Evolutionary conservation across 768 basidiomycete genomes (phyloP), one percentile per base, ranked within the genome.

Genomic region (Russula vinacea): DNA sequence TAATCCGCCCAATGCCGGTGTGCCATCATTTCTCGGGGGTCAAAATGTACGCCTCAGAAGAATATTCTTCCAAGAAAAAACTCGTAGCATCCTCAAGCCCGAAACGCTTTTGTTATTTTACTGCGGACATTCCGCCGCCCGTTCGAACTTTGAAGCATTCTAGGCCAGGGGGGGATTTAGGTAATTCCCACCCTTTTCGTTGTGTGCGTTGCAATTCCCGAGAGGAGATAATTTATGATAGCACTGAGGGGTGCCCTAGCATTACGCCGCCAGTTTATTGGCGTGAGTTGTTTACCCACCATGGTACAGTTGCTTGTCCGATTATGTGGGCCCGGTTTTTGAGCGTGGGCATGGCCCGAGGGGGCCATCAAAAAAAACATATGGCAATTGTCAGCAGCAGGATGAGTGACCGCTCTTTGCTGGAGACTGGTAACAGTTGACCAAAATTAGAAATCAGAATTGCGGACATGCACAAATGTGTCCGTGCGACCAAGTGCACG

Each of bases 221-320:
- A 56, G 64, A 60, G 64, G 64, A 45, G 59, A 61, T 60, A 65
- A 24, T 24, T 17, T n/a, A 58, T n/a, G n/a, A n/a, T 37, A n/a
- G 17, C 16, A 7, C 39, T 49, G 13, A 32, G 44, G 39, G 64
- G 53, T 22, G 26, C 16, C 3, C 10, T 11, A 8, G 29, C 29
- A 47, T 24, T 39, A 56, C 39, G 19, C 29, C 40, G 39, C 35
- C 42, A 5, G 35, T 33, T 44, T 2, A 59, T 47, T 24, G 44
- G 44, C 10, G 19, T 26, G 26, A 19, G n/a, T 45, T 51, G 52
- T 59, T 54, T 29, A 45, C 24, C 13, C n/a, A n/a, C 52, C 40
- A 24, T 32, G 22, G 39, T 35, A 19, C 13, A 29, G 6, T 44
- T 55, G 17, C 26, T 7, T 44, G 32, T 26, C 45, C 40, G 37